A percentile compares a stretch with the other conserved stretches of the same genome.
These are phyloP conservation scores for Termitomyces eurrhizus DNA, from an alignment of 768 basidiomycete species.

Conservation along the genomic window DNA sequence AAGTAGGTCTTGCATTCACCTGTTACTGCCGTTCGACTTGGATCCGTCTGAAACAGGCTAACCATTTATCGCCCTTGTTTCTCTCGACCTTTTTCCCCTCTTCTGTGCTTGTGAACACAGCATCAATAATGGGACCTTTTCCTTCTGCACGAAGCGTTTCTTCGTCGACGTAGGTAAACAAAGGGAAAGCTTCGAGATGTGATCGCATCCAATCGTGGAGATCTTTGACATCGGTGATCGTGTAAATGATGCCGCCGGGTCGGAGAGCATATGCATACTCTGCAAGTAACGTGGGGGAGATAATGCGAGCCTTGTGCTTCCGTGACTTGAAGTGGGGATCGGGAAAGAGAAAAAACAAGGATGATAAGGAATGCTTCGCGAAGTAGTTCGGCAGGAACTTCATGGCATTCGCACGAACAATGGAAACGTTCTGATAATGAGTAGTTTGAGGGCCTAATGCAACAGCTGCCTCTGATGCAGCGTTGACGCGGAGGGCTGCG, in stretches of 20 bases:
- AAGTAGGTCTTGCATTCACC: background rate
- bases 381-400: slow-evolving; percentile 99
- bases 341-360: slow-evolving; percentile 97
- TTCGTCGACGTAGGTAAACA: slow-evolving; percentile 80
- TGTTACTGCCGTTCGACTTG: slow-evolving; percentile 28
- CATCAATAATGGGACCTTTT: slow-evolving; percentile 75
- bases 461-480: slow-evolving; percentile 35
- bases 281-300: slow-evolving; percentile 94
- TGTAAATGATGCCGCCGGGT: slow-evolving; percentile 95
- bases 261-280: slow-evolving; percentile 94
- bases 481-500: slow-evolving; percentile 76
- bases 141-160: slow-evolving; percentile 72
- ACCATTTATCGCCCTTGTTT: slow-evolving; percentile 87
- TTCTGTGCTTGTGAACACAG: slow-evolving; percentile 83
- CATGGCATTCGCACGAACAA: slow-evolving; percentile 97
- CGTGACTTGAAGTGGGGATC: slow-evolving; percentile 98
- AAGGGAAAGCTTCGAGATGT: slow-evolving; percentile 83
- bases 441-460: slow-evolving; percentile 22
- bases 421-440: slow-evolving; percentile 83
- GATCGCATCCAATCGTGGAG: slow-evolving; percentile 93
- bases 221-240: slow-evolving; percentile 95
- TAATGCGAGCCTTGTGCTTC: slow-evolving; percentile 98
- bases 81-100: slow-evolving; percentile 97
- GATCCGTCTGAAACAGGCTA: slow-evolving; percentile 83
- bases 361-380: slow-evolving; percentile 80